Conservation (phyloP, 163 green algal species). For the Scenedesmus sp. region DNA sequence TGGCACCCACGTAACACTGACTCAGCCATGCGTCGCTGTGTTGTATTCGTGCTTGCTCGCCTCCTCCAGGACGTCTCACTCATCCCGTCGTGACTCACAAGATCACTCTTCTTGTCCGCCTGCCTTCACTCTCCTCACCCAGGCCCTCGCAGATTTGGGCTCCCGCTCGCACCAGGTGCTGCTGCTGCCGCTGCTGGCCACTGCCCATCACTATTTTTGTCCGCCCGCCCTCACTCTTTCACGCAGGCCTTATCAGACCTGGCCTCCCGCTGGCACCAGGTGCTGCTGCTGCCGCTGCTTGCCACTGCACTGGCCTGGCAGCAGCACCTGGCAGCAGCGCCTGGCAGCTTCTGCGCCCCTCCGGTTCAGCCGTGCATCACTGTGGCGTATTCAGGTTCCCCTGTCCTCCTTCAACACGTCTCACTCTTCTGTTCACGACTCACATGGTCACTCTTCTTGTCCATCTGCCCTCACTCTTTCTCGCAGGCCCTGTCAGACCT, state of each 20-base stretch:
- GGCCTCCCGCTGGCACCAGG: not conserved
- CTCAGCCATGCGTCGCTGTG: not conserved
- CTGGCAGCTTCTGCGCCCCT: not conserved
- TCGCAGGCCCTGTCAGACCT: slow-evolving; percentile 3
- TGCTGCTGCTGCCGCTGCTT: not conserved
- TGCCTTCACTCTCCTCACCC: not conserved
- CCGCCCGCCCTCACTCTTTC: too few relatives aligned
- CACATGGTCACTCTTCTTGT: not conserved
- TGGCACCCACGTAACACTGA: too few relatives aligned
- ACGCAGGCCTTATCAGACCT: too few relatives aligned
- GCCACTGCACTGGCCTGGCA: slow-evolving; percentile 9
- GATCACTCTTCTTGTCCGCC: not conserved
- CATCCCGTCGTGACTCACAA: not conserved
- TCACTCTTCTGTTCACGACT: not conserved
- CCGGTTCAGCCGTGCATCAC: too few relatives aligned
- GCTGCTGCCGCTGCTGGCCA: slow-evolving; percentile 44
- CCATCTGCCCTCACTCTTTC: not conserved
- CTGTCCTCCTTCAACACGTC: too few relatives aligned
- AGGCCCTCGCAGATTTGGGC: not conserved
- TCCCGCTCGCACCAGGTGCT: slow-evolving; percentile 34
- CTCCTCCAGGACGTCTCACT: not conserved
- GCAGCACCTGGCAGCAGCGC: too few relatives aligned
- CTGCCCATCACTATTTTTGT: too few relatives aligned
- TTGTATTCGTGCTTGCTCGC: not conserved
- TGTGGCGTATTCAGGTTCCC: not conserved